A percentile compares a stretch with the other conserved stretches of the same genome.
Conservation (phyloP, 169 alveolate species). For the Plasmodium gonderi region DNA sequence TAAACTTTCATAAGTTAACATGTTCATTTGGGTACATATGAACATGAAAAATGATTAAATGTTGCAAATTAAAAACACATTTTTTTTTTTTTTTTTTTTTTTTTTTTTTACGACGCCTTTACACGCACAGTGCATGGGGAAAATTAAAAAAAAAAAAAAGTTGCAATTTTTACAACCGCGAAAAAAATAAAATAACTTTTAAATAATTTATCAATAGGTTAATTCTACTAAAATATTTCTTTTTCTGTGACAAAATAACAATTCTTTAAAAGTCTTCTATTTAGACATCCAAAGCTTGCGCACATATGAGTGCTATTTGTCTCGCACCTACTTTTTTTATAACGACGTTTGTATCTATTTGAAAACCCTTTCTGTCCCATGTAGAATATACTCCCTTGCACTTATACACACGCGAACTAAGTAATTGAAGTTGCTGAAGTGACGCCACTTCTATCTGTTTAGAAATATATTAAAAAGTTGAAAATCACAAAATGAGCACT, state of each 20-base stretch:
- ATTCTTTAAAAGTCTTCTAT: not conserved
- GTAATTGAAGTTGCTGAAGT: too few relatives aligned
- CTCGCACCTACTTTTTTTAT: not conserved
- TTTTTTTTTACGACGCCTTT: too few relatives aligned
- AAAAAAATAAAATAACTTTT: not conserved
- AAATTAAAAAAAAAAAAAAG: not conserved
- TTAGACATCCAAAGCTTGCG: not conserved
- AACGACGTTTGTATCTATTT: not conserved
- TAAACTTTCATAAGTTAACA: too few relatives aligned
- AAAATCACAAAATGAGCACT: conserved; percentile 3
- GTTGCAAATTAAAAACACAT: too few relatives aligned
- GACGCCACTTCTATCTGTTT: not conserved
- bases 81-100: too few relatives aligned
- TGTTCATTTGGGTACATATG: too few relatives aligned
- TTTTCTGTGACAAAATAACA: not conserved
- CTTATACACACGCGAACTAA: too few relatives aligned
- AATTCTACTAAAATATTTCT: not conserved
- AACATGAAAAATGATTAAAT: too few relatives aligned
- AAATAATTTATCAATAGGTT: not conserved
- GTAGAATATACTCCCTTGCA: too few relatives aligned
- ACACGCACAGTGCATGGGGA: too few relatives aligned
- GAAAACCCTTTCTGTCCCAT: too few relatives aligned
- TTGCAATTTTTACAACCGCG: not conserved
- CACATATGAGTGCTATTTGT: not conserved
- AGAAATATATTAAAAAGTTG: not conserved